phyloP scores from a whole-genome alignment of 495 filamentous ascomycete species.

The Entonaema liquescens region DNA sequence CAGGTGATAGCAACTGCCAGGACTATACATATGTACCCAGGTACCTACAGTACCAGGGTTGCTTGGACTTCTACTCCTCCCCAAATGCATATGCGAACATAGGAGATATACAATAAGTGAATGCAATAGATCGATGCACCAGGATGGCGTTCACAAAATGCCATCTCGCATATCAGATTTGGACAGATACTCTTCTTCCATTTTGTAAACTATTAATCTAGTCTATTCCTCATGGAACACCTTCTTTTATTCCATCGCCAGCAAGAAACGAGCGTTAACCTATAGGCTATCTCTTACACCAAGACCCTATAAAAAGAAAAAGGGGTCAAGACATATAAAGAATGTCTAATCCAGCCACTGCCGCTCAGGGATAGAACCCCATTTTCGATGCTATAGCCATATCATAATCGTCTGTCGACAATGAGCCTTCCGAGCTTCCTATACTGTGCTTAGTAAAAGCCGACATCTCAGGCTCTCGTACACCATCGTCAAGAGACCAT shows the following conservation, averaged over 20 bases:
- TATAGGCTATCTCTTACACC: slow-evolving; percentile 3
- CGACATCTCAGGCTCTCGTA: not conserved
- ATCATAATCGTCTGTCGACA: slow-evolving; percentile 22
- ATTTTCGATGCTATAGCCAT: slow-evolving; percentile 29
- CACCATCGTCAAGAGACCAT: not conserved
- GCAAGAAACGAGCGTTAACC: slow-evolving; percentile 6
- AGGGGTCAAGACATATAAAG: not conserved
- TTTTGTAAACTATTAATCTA: slow-evolving; percentile 7
- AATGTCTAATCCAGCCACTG: not conserved
- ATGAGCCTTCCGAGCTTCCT: not conserved
- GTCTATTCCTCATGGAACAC: slow-evolving; percentile 7
- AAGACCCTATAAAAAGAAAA: not conserved
- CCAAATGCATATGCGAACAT: not conserved
- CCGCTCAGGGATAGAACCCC: slow-evolving; percentile 22
- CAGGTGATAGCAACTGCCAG: slow-evolving; percentile 22
- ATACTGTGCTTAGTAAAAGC: not conserved
- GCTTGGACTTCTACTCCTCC: too few relatives aligned
- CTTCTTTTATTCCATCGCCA: not conserved
- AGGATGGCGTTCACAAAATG: not conserved
- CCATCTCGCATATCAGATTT: too few relatives aligned
- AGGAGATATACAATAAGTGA: not conserved
- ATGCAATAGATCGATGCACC: not conserved
- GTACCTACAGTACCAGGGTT: too few relatives aligned
- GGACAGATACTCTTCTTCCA: not conserved
- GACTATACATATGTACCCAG: not conserved